Evolutionary conservation across 805 yeast genomes (phyloP), one percentile per base, ranked within the genome.

Genomic region (Candida andamanensis): DNA sequence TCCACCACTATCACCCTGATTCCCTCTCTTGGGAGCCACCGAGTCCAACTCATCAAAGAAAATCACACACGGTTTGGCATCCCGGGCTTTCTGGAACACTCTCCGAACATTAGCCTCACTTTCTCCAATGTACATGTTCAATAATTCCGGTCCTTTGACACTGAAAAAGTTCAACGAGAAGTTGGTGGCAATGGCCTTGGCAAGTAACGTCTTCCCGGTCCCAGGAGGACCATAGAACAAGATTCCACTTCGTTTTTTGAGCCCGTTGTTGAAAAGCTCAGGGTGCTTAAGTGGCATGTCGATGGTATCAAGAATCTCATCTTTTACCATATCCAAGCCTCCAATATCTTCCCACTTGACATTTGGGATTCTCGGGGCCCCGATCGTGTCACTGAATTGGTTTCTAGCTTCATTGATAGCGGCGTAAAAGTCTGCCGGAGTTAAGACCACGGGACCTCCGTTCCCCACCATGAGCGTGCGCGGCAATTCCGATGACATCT

Each of bases 211-310:
- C 54, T 92, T 92, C 46, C 98, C 98, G 0, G 98, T 92, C 15
- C 98, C 98, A 0, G 98, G 98, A 0, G 98, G 98, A 0, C 98
- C 98, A 60, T 92, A 92, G 54, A 92, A 87, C 41, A 92, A 60
- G 23, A 92, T 84, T 29, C 98, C 98, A 49, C 94, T 80, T 57
- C 98, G 72, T 53, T 90, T 90, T 56, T 92, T 90, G 53, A 92
- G 74, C 0, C 97, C 97, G 28, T 79, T 78, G 30, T 78, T 72
- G 58, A 90, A 90, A 35, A 92, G 62, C 44, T 86, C 95, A 0
- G 97, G 97, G 52, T 84, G 89, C 48, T 85, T 86, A 51, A 90
- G 65, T 2, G 98, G 98, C 83, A 90, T 76, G 46, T 90, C 97
- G 39, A 92, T 89, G 0, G 98, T 90, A 50, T 92, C 98, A 54